phyloP scores from a whole-genome alignment of 1,284 basidiomycete species.

The Butyriboletus appendiculatus region DNA sequence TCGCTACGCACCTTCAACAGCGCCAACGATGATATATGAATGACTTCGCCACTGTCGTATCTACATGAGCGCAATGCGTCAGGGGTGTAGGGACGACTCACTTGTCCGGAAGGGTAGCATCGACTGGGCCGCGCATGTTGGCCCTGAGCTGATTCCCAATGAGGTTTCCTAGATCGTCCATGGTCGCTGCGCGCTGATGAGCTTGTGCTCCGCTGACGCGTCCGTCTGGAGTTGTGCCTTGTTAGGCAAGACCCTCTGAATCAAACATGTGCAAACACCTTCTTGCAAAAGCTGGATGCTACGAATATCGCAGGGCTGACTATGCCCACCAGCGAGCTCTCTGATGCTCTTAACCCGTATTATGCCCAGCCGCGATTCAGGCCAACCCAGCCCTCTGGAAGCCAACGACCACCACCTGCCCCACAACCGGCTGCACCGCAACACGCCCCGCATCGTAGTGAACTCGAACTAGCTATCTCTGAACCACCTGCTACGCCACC shows the following conservation, averaged over 20 bases:
- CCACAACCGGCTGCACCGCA: conserved; percentile 34
- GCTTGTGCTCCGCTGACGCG: conserved; percentile 47
- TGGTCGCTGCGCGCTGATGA: conserved; percentile 7
- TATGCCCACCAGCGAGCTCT: conserved; percentile 67
- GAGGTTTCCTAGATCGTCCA: conserved; percentile 55
- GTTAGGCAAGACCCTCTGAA: conserved; percentile 38
- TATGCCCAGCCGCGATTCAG: conserved; percentile 48
- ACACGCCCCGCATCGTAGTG: conserved; percentile 53
- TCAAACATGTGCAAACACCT: conserved; percentile 33
- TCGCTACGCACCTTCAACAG: conserved; percentile 73
- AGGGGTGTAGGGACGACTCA: conserved; percentile 35
- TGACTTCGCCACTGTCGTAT: conserved; percentile 85
- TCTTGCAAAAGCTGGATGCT: background rate
- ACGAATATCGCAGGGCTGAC: conserved; percentile 9
- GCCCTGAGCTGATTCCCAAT: conserved; percentile 49
- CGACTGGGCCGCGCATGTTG: conserved; percentile 42
- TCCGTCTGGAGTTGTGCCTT: conserved; percentile 37
- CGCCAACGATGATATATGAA: conserved; percentile 94
- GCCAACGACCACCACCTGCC: conserved; percentile 8
- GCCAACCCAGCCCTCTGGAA: conserved; percentile 24
- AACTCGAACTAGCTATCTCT: conserved; percentile 58
- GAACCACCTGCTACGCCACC: conserved; percentile 39
- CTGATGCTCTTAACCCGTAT: conserved; percentile 72
- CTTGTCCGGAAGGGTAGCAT: conserved; percentile 71
- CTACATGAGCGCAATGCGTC: conserved; percentile 8